These are phyloP conservation scores for Fusarium avenaceum DNA, from an alignment of 2,329 filamentous ascomycete species.

Conservation along the genomic window DNA sequence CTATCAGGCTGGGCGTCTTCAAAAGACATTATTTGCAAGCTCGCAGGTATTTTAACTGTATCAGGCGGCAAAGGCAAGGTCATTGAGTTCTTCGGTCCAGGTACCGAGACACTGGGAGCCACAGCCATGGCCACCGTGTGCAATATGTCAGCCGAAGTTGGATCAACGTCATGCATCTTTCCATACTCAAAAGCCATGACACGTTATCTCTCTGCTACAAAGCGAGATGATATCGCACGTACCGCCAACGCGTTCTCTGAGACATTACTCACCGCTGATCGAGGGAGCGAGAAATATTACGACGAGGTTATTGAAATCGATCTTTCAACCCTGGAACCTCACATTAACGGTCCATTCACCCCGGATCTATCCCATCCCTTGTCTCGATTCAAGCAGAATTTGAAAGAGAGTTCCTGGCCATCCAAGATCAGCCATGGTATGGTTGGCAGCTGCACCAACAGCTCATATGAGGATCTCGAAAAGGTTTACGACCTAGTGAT, in stretches of 20 bases:
- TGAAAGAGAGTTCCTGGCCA: conserved; percentile 95
- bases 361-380: conserved; percentile 97
- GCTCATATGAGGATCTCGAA: conserved; percentile 87
- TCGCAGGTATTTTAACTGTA: conserved; percentile 53
- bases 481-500: conserved; percentile 83
- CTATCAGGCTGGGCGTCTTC: not conserved
- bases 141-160: conserved; percentile 57
- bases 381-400: conserved; percentile 94
- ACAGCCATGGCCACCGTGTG: conserved; percentile 56
- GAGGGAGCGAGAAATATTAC: conserved; percentile 50
- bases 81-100: conserved; percentile 55
- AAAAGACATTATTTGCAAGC: conserved; percentile 54
- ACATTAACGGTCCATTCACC: conserved; percentile 99
- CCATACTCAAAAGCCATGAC: conserved; percentile 53
- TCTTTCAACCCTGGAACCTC: conserved; percentile 86
- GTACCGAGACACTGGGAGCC: conserved; percentile 49
- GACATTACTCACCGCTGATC: not conserved
- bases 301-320: conserved; percentile 55
- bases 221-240: conserved; percentile 44
- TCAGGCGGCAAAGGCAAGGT: conserved; percentile 54
- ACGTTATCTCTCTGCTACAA: conserved; percentile 51
- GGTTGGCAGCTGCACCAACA: conserved; percentile 98
- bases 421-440: conserved; percentile 91
- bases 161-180: conserved; percentile 55
- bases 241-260: not conserved